Conservation (phyloP, 2,329 filamentous ascomycete genomes). For the Colletotrichum phormii region DNA sequence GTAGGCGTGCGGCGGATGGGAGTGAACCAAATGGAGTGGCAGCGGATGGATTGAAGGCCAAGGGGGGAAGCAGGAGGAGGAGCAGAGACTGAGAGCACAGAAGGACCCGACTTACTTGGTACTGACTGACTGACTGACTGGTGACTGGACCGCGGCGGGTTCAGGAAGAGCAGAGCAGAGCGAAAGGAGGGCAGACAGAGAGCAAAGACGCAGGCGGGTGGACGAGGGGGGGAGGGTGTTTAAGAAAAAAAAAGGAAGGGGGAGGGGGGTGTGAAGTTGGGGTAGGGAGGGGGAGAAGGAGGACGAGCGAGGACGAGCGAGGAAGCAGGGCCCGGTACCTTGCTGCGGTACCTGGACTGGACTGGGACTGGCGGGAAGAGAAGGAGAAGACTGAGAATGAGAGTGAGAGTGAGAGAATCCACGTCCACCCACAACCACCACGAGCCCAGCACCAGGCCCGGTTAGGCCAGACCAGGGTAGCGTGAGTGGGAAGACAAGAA, state of each 20-base stretch:
- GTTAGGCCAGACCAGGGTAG: slow-evolving; percentile 5
- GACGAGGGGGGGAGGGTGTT: slow-evolving; percentile 30
- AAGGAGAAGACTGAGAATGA: not conserved
- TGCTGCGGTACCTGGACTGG: slow-evolving; percentile 12
- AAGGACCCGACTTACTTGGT: slow-evolving; percentile 9
- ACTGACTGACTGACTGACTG: slow-evolving; percentile 7
- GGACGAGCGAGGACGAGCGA: slow-evolving; percentile 4
- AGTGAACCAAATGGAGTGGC: slow-evolving; percentile 26
- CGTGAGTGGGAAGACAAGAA: slow-evolving; percentile 5
- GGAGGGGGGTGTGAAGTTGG: slow-evolving; percentile 12
- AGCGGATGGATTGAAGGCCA: slow-evolving; percentile 19
- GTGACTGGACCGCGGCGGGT: not conserved
- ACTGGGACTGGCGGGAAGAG: not conserved
- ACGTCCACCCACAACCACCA: not conserved
- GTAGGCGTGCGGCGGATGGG: slow-evolving; percentile 9
- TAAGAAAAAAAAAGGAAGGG: slow-evolving; percentile 15
- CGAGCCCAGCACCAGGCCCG: not conserved
- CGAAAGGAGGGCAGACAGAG: not conserved
- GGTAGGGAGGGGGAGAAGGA: not conserved
- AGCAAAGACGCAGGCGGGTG: not conserved
- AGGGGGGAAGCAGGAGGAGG: too few relatives aligned
- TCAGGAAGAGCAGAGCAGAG: not conserved
- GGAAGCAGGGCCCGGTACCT: slow-evolving; percentile 5
- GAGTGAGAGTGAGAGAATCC: not conserved
- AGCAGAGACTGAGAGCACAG: slow-evolving; percentile 27